Evolutionary conservation across 176 grass and related monocot species (phyloP).

Genomic region (Lolium rigidum): DNA sequence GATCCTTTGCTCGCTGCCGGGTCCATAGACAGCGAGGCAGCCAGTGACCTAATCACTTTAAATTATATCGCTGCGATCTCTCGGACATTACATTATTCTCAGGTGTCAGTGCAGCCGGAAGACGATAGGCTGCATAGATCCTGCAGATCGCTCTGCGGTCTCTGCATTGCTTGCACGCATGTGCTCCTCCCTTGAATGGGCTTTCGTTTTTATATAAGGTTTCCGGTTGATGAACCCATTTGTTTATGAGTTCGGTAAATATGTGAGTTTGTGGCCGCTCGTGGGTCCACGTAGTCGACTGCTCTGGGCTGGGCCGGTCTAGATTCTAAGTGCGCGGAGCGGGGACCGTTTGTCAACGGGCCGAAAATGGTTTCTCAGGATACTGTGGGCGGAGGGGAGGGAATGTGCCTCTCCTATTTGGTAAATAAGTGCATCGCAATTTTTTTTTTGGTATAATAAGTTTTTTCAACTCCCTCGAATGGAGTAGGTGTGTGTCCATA

Average conservation of each 20-base stretch:
- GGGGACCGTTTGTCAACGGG: neutral
- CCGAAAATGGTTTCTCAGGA: neutral
- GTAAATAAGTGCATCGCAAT: too few relatives aligned
- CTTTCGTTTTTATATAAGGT: neutral
- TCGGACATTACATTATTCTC: neutral
- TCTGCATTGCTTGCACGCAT: slow-evolving; percentile 32
- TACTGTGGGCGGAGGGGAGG: too few relatives aligned
- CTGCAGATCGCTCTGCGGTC: neutral
- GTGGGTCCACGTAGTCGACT: slow-evolving; percentile 23
- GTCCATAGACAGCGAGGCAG: neutral
- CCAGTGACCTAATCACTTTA: neutral
- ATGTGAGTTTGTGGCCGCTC: neutral
- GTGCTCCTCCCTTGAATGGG: slow-evolving; percentile 29
- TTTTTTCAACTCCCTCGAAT: too few relatives aligned
- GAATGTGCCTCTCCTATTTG: too few relatives aligned
- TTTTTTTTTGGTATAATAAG: too few relatives aligned
- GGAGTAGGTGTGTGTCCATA: too few relatives aligned
- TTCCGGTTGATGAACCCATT: neutral
- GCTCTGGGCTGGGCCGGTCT: neutral
- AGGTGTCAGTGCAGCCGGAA: slow-evolving; percentile 40
- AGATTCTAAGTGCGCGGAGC: neutral
- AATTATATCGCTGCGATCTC: neutral
- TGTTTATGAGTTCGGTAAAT: neutral
- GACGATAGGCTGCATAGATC: slow-evolving; percentile 35
- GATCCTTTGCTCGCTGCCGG: neutral